Percentiles rank a stretch among this genome's conserved stretches.
Conservation (phyloP, 371 early-diverging fungal species). For the Apophysomyces sp. region DNA sequence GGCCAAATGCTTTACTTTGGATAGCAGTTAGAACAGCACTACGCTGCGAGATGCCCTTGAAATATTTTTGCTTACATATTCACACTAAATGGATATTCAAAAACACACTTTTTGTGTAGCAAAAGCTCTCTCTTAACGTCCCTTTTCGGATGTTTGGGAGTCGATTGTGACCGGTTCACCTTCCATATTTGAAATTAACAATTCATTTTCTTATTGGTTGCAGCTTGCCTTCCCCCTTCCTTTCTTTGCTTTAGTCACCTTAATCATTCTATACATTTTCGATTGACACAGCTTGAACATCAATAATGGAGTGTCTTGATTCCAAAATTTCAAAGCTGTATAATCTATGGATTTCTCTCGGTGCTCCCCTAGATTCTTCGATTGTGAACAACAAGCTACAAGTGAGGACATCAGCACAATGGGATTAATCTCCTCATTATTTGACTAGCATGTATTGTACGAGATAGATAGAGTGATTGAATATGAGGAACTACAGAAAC, state of each 20-base stretch:
- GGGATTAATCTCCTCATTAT: not conserved
- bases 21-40: too few species aligned
- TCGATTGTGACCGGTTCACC: too few species aligned
- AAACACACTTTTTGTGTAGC: too few species aligned
- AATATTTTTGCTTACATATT: too few species aligned
- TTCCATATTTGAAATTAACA: too few species aligned
- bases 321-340: not conserved
- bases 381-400: conserved; percentile 7
- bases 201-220: too few species aligned
- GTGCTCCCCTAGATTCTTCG: not conserved
- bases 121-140: too few species aligned
- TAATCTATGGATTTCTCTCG: conserved; percentile 8
- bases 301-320: conserved; percentile 6
- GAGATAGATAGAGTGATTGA: conserved; percentile 22
- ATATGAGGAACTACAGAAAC: conserved; percentile 13
- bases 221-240: not conserved
- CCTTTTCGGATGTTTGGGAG: too few species aligned
- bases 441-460: conserved; percentile 16
- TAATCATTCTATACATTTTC: not conserved
- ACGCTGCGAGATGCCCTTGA: too few species aligned
- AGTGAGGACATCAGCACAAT: not conserved
- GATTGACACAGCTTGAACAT: not conserved
- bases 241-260: not conserved
- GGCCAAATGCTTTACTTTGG: too few species aligned
- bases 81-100: too few species aligned